Evolutionary conservation across 192 early-diverging fungal genomes (phyloP).

Genomic region (Obelidium mucronatum): DNA sequence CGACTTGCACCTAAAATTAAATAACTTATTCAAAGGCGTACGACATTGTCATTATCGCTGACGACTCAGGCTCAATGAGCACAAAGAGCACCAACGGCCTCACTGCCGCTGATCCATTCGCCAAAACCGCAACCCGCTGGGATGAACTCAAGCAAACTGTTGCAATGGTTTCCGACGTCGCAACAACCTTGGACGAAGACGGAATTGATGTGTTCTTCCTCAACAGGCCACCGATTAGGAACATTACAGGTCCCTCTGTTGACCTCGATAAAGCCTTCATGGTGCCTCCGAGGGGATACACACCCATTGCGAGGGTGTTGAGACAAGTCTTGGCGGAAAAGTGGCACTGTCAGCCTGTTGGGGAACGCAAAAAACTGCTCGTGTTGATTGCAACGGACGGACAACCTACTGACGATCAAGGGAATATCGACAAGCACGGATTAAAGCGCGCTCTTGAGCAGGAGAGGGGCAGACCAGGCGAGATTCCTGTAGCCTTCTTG

Average conservation of each 20-base stretch:
- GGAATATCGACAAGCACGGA: conserved; percentile 9
- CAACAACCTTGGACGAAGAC: conserved; percentile 24
- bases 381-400: conserved; percentile 32
- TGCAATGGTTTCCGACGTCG: conserved; percentile 26
- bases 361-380: conserved; percentile 22
- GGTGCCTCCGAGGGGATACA: conserved; percentile 7
- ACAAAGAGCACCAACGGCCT: not conserved
- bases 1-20: too few relatives aligned
- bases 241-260: not conserved
- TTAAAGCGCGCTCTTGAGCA: conserved; percentile 15
- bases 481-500: conserved; percentile 21
- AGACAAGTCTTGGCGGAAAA: conserved; percentile 20
- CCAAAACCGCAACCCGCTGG: conserved; percentile 24
- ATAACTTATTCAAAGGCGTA: conserved; percentile 1
- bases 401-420: conserved; percentile 16
- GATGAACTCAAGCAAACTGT: conserved; percentile 35
- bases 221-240: conserved; percentile 21
- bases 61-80: conserved; percentile 38
- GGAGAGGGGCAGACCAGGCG: conserved; percentile 10
- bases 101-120: conserved; percentile 18
- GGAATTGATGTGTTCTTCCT: conserved; percentile 39
- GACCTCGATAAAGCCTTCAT: conserved; percentile 1
- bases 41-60: conserved; percentile 34
- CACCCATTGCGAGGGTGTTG: conserved; percentile 23
- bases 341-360: not conserved